Evolutionary conservation across 2,329 filamentous ascomycete species (phyloP).

Genomic region (Exophiala bonariae): DNA sequence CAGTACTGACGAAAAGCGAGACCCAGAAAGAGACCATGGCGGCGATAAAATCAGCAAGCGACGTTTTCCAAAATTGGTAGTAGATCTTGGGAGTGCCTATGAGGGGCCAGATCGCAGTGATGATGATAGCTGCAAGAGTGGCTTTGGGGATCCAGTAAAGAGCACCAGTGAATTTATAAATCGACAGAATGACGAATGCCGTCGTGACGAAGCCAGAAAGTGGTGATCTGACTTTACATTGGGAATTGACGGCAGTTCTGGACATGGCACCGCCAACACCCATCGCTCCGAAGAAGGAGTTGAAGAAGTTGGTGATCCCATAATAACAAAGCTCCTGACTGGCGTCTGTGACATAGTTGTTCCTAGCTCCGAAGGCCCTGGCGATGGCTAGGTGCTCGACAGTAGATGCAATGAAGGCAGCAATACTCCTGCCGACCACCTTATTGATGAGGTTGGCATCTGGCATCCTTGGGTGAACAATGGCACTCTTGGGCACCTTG

Average conservation of each 20-base stretch:
- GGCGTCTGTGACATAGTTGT: slow-evolving; percentile 63
- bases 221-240: slow-evolving; percentile 63
- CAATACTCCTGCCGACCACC: slow-evolving; percentile 56
- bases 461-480: slow-evolving; percentile 52
- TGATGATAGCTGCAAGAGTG: slow-evolving; percentile 65
- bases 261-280: slow-evolving; percentile 68
- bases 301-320: slow-evolving; percentile 63
- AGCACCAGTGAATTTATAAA: slow-evolving; percentile 61
- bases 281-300: slow-evolving; percentile 66
- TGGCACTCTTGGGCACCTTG: slow-evolving; percentile 58
- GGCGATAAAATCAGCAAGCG: slow-evolving; percentile 63
- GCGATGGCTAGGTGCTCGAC: slow-evolving; percentile 67
- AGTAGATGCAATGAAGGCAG: slow-evolving; percentile 61
- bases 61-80: slow-evolving; percentile 65
- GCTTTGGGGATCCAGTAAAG: slow-evolving; percentile 70
- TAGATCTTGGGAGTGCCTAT: slow-evolving; percentile 60
- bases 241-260: slow-evolving; percentile 66
- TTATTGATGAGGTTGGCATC: slow-evolving; percentile 50
- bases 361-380: slow-evolving; percentile 62
- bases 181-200: slow-evolving; percentile 60
- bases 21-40: slow-evolving; percentile 66
- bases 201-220: slow-evolving; percentile 62
- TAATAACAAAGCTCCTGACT: slow-evolving; percentile 67
- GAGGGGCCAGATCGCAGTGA: slow-evolving; percentile 64
- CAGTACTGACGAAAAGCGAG: slow-evolving; percentile 61